Evolutionary conservation across 2,329 filamentous ascomycete species (phyloP), one percentile per base, ranked within the genome.

Genomic region (Curvularia sp.): DNA sequence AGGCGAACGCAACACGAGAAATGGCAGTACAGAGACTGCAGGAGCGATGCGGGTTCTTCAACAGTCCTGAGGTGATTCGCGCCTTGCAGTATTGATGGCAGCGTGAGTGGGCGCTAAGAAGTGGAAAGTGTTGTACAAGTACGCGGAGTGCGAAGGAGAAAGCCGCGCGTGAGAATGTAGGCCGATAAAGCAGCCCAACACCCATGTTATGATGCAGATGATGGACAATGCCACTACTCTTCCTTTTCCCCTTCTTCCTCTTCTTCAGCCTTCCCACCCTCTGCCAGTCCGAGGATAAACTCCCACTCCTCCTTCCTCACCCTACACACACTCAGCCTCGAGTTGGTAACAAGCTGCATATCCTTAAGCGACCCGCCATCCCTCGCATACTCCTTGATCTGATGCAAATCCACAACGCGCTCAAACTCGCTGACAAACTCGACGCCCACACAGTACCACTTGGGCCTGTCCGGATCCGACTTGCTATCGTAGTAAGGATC

Each of bases 391-490:
- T 84, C 83, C 53, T 90, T 89, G 43, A 97, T 83, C 65, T 91
- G 87, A 61, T 86, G 85, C 50, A 97, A 83, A 5, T 84, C 84
- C 55, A 98, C 85, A 0, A 87, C 84, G 13, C 87, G 82, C 1
- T 82, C 81, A 67, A 98, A 93, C 77, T 97, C 97, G 74, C 87
- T 88, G 56, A 90, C 87, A 74, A 96, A 97, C 69, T 89, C 85
- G 47, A 98, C 94, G 60, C 96, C 90, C 1, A 98, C 95, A 18
- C 95, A 85, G 52, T 88, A 91, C 95, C 95, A 99, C 69, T 88
- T 91, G 0, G 89, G 90, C 49, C 88, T 85, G 1, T 86, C 82
- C 53, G 85, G 81, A 64, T 85, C 87, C 1, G 90, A 92, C 52
- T 89, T 89, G 1, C 88, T 79, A 72, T 98, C 95, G 74, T 93